Evolutionary conservation across 495 filamentous ascomycete genomes (phyloP).

Genomic region (Letharia columbiana): DNA sequence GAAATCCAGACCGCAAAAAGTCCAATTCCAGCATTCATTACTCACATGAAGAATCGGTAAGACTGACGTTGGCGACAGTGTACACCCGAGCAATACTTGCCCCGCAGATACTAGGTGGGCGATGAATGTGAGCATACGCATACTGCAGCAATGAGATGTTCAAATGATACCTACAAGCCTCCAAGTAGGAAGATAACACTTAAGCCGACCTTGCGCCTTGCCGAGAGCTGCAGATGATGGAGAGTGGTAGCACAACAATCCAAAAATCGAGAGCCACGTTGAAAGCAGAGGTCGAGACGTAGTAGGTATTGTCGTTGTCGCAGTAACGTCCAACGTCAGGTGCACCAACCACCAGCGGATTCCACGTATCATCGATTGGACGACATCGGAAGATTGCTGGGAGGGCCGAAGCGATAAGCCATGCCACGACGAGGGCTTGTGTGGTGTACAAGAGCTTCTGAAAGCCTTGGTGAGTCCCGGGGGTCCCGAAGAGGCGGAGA

Average conservation of each 20-base stretch:
- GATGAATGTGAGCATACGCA: background rate
- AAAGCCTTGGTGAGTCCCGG: conserved; percentile 5
- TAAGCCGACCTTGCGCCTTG: background rate
- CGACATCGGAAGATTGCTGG: conserved; percentile 9
- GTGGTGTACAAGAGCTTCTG: conserved; percentile 6
- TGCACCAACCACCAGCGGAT: background rate
- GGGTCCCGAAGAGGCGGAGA: conserved; percentile 9
- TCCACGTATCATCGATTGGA: background rate
- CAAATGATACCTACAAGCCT: background rate
- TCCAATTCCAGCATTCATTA: background rate
- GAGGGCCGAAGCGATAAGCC: conserved; percentile 3
- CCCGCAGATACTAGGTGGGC: background rate
- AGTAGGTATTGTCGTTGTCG: background rate
- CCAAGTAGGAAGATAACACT: background rate
- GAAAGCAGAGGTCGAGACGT: background rate
- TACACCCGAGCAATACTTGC: background rate
- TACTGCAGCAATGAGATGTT: background rate
- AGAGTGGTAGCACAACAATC: background rate
- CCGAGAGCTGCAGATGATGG: background rate
- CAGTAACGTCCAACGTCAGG: background rate
- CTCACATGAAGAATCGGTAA: background rate
- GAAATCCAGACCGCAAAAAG: background rate
- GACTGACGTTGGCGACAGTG: background rate
- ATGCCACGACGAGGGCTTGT: conserved; percentile 3
- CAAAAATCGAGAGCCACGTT: background rate